These are phyloP conservation scores for Paraconiothyrium sp. DNA, from an alignment of 2,329 filamentous ascomycete species.

Conservation along the genomic window DNA sequence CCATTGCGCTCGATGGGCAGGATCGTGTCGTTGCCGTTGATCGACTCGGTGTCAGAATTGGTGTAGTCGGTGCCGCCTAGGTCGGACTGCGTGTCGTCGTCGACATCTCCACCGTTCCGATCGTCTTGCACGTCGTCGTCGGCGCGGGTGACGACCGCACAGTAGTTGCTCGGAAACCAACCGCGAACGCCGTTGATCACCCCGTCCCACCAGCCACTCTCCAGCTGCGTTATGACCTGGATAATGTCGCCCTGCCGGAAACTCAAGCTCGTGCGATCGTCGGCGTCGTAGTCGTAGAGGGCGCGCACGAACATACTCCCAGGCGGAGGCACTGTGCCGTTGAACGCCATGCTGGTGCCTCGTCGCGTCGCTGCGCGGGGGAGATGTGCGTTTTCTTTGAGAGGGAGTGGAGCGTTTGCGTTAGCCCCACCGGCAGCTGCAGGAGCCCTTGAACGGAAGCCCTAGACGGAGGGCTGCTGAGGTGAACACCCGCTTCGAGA, in stretches of 20 bases:
- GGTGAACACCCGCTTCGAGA: conserved; percentile 31
- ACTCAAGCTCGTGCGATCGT: conserved; percentile 95
- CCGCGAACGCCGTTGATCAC: conserved; percentile 96
- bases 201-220: conserved; percentile 99
- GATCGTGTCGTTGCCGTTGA: conserved; percentile 53
- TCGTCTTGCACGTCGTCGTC: conserved; percentile 76
- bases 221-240: conserved; percentile 96
- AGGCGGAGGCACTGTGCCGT: conserved; percentile 58
- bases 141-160: conserved; percentile 80
- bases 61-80: conserved; percentile 53
- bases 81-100: conserved; percentile 53
- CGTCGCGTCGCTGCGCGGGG: conserved; percentile 28
- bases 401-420: conserved; percentile 2
- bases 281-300: conserved; percentile 94
- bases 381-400: conserved; percentile 23
- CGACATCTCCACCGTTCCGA: conserved; percentile 64
- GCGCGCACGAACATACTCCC: conserved; percentile 86
- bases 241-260: conserved; percentile 98
- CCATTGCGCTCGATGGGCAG: conserved; percentile 74
- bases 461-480: conserved; percentile 16
- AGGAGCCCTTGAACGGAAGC: conserved; percentile 11
- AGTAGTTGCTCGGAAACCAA: conserved; percentile 99
- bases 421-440: conserved; percentile 1
- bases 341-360: conserved; percentile 56
- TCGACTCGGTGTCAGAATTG: conserved; percentile 58